Evolutionary conservation across 805 yeast species (phyloP).

Genomic region (Lipomyces oligophaga): DNA sequence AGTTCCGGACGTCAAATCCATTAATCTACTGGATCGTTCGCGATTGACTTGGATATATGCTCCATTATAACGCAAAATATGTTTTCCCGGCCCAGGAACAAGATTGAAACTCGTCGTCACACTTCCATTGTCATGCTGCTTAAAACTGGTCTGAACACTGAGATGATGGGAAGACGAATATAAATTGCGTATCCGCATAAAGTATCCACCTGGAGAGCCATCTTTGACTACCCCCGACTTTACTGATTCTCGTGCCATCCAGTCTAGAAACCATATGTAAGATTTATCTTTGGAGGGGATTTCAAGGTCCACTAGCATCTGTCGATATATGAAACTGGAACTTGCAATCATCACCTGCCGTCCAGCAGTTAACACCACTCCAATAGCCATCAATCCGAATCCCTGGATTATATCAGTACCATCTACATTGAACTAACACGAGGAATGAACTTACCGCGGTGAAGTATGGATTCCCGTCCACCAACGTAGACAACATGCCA

Average conservation of each 20-base stretch:
- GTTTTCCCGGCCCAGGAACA: conserved; percentile 97
- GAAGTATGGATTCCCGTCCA: conserved; percentile 79
- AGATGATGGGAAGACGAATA: conserved; percentile 53
- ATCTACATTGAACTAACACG: neutral
- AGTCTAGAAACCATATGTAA: conserved; percentile 89
- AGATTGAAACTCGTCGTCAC: conserved; percentile 80
- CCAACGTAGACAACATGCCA: conserved; percentile 4
- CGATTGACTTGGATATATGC: conserved; percentile 86
- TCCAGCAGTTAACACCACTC: conserved; percentile 79
- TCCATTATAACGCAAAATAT: conserved; percentile 75
- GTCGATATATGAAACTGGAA: conserved; percentile 69
- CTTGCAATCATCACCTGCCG: conserved; percentile 63
- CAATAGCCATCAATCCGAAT: conserved; percentile 92
- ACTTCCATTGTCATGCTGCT: conserved; percentile 90
- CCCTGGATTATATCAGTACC: conserved; percentile 44
- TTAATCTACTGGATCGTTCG: conserved; percentile 82
- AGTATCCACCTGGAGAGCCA: neutral
- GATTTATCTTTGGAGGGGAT: conserved; percentile 91
- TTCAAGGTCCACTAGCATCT: conserved; percentile 84
- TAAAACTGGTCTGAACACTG: conserved; percentile 80
- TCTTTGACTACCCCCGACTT: neutral
- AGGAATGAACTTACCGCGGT: conserved; percentile 52
- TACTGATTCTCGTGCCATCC: conserved; percentile 57
- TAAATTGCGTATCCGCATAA: conserved; percentile 11
- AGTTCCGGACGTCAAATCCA: conserved; percentile 84